phyloP scores from a whole-genome alignment of 2,329 filamentous ascomycete genomes.

The Raffaelea ambrosiae region DNA sequence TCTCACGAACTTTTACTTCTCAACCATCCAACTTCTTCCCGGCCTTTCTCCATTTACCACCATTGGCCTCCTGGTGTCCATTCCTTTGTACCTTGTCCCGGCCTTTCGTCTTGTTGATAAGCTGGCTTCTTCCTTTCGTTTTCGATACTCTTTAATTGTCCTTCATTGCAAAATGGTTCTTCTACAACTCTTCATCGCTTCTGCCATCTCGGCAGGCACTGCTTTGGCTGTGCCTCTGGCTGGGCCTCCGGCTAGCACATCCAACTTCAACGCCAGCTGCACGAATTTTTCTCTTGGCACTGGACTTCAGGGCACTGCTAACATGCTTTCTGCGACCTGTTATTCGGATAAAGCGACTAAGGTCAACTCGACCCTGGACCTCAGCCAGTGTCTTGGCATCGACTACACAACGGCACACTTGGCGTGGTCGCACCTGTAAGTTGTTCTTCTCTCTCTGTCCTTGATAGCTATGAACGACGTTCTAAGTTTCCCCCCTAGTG shows the following conservation, averaged over 20 bases:
- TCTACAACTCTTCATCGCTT: neutral
- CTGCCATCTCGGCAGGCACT: neutral
- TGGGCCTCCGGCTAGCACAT: neutral
- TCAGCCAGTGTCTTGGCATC: slow-evolving; percentile 15
- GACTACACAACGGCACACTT: slow-evolving; percentile 6
- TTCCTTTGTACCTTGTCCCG: no score
- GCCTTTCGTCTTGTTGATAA: no score
- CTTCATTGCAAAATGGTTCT: no score
- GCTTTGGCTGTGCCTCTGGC: neutral
- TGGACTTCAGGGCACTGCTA: neutral
- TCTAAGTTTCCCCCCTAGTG: slow-evolving; percentile 4
- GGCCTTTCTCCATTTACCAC: no score
- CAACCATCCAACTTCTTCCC: no score
- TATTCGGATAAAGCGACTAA: neutral
- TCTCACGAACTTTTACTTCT: no score
- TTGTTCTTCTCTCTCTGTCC: neutral
- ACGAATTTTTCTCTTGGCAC: neutral
- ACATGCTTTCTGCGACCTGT: slow-evolving; percentile 8
- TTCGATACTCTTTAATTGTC: no score
- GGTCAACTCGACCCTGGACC: slow-evolving; percentile 9
- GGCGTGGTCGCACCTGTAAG: slow-evolving; percentile 11
- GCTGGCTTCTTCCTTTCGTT: no score
- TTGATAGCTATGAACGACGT: neutral
- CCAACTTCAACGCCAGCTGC: slow-evolving; percentile 7
- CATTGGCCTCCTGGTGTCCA: no score